Evolutionary conservation across 371 early-diverging fungal species (phyloP).

Genomic region (Apophysomyces trapeziformis): DNA sequence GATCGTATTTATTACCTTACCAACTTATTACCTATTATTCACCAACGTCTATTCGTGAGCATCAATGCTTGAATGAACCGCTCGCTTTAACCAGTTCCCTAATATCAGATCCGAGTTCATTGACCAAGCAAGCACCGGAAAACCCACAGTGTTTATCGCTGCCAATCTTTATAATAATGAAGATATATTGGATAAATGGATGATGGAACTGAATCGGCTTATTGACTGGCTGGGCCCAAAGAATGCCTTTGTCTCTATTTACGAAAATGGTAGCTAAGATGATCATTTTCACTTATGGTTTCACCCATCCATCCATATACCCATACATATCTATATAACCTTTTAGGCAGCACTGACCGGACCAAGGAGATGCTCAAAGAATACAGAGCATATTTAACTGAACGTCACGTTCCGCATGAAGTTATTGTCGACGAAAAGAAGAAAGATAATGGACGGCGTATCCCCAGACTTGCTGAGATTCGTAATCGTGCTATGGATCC

Average conservation of each 20-base stretch:
- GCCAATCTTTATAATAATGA: slow-evolving; percentile 37
- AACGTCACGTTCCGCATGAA: slow-evolving; percentile 15
- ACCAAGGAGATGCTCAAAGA: slow-evolving; percentile 20
- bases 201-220: slow-evolving; percentile 18
- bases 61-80: not conserved
- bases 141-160: slow-evolving; percentile 30
- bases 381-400: slow-evolving; percentile 14
- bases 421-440: slow-evolving; percentile 18
- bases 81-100: not conserved
- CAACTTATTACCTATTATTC: not conserved
- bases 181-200: slow-evolving; percentile 29
- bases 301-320: not conserved
- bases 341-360: slow-evolving; percentile 26
- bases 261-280: slow-evolving; percentile 31
- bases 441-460: slow-evolving; percentile 17
- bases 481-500: slow-evolving; percentile 33
- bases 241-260: slow-evolving; percentile 28
- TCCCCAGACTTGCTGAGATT: slow-evolving; percentile 24
- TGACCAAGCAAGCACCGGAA: not conserved
- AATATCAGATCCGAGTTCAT: not conserved
- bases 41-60: not conserved
- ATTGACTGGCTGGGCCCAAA: slow-evolving; percentile 24
- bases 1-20: not conserved
- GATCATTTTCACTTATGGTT: not conserved
- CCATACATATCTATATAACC: too few relatives aligned